Percentiles rank a stretch among this genome's conserved stretches.
phyloP scores from a whole-genome alignment of 345 rosid genomes.

The Corchorus capsularis region DNA sequence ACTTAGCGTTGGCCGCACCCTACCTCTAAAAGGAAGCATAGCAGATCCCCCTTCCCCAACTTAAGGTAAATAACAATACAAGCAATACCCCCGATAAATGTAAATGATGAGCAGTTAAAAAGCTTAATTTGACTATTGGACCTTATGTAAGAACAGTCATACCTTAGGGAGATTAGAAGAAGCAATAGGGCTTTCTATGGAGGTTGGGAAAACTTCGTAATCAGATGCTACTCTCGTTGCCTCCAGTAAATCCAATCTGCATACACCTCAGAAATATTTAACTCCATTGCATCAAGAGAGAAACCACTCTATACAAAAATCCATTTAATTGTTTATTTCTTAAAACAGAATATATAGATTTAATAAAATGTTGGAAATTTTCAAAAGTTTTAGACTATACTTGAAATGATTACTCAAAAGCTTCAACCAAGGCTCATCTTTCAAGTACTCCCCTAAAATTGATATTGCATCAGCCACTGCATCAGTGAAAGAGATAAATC shows the following conservation, averaged over 20 bases:
- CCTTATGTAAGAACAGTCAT: neutral
- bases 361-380: neutral
- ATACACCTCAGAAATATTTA: conserved; percentile 18
- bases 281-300: neutral
- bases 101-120: neutral
- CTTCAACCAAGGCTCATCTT: conserved; percentile 81
- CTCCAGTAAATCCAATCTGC: conserved; percentile 56
- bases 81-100: neutral
- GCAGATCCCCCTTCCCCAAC: neutral
- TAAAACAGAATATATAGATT: neutral
- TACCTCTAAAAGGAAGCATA: neutral
- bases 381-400: conserved; percentile 37
- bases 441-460: conserved; percentile 76
- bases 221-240: conserved; percentile 37
- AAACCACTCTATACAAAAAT: neutral
- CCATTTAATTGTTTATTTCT: neutral
- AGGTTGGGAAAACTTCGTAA: conserved; percentile 28
- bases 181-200: conserved; percentile 35
- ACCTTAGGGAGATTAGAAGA: conserved; percentile 53
- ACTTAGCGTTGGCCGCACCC: neutral
- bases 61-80: neutral
- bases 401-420: conserved; percentile 60
- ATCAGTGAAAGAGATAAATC: conserved; percentile 23
- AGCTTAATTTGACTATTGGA: neutral
- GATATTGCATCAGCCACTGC: conserved; percentile 74